Evolutionary conservation across 139 green algal genomes (phyloP), one percentile per base, ranked within the genome.

Genomic region (Trebouxia sp.): DNA sequence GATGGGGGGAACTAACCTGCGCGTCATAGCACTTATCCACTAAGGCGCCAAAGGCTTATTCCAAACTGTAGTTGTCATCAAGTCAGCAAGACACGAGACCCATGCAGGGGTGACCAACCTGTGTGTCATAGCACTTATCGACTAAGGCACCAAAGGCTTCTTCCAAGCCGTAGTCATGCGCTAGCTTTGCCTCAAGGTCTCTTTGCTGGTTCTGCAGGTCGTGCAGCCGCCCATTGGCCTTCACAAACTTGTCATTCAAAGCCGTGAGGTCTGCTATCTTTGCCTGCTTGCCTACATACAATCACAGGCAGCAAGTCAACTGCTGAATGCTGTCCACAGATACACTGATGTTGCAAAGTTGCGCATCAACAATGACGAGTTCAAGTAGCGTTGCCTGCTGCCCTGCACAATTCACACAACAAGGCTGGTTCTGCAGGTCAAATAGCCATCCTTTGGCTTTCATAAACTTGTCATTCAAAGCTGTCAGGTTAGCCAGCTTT

Each of bases 61-160:
- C n/a, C n/a, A n/a, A n/a, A n/a, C n/a, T n/a, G n/a, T n/a, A n/a
- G n/a, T n/a, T 39, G 56, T 35, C n/a, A 11, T 28, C 4, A 69
- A n/a, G 56, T 39, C n/a, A 69, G 12, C 6, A 24, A 69, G 1
- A 20, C 65, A 58, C 5, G 1, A 28, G 1, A 69, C 14, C 5
- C 2, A 35, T 20, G 5, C 14, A 12, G n/a, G 20, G 56, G 12
- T 32, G 8, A 8, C n/a, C 15, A 42, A 62, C 72, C 42, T 85
- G 51, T 17, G 72, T 67, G 7, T 83, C 51, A 45, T 91, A 83
- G 83, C 92, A 96, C 43, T 80, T 78, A 79, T 81, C 88, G 7
- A 74, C 65, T 26, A 96, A 84, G 11, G 80, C 53, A 6, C 78
- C 65, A 80, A 87, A 91, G 5, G 80, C 87, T 58, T 86, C 85